Evolutionary conservation across 768 basidiomycete genomes (phyloP).

Genomic region (Auriculariales sp.): DNA sequence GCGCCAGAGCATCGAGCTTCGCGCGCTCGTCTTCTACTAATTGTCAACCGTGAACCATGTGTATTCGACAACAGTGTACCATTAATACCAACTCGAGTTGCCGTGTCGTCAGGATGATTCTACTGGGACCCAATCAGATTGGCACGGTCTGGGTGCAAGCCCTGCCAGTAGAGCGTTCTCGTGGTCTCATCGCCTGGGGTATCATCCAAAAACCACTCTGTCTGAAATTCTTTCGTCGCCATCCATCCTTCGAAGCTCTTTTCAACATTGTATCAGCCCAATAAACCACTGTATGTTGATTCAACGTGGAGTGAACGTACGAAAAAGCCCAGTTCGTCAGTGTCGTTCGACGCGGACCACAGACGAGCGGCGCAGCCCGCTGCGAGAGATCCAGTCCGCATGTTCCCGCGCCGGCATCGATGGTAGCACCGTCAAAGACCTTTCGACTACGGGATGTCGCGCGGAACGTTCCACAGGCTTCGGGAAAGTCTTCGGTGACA

Average conservation of each 20-base stretch:
- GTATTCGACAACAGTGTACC: too few relatives aligned
- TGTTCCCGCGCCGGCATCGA: not conserved
- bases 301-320: not conserved
- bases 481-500: not conserved
- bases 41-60: not conserved
- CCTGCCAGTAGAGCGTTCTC: not conserved
- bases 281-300: not conserved
- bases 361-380: not conserved
- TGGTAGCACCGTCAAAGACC: not conserved
- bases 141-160: not conserved
- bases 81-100: too few relatives aligned
- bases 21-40: constrained; percentile 26
- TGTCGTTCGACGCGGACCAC: not conserved
- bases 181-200: not conserved
- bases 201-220: not conserved
- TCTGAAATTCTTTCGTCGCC: not conserved
- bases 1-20: constrained; percentile 31
- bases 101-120: too few relatives aligned
- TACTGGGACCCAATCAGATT: not conserved
- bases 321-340: not conserved
- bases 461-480: not conserved
- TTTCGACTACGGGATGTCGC: not conserved
- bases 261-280: not conserved
- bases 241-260: not conserved
- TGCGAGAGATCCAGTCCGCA: not conserved